Evolutionary conservation across 768 basidiomycete genomes (phyloP), one percentile per base, ranked within the genome.

Genomic region (Exidia glandulosa): DNA sequence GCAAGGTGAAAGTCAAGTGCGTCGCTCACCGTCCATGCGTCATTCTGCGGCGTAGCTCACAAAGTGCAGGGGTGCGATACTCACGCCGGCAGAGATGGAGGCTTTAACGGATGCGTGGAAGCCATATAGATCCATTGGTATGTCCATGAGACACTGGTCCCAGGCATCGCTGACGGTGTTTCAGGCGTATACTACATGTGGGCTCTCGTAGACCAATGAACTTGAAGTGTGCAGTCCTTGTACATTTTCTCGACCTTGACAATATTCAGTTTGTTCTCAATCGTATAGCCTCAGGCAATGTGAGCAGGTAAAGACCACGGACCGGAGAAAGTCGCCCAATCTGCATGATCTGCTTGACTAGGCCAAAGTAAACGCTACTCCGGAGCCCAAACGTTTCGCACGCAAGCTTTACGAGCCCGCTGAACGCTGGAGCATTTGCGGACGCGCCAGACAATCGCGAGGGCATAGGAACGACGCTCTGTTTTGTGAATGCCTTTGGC

Each of bases 141-240:
- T 61, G 81, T 70, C 9, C 4, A 6, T 33, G 59, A 10, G 10
- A 3, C 41, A 45, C 32, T 31, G 47, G 58, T 2, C 33, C 55
- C 59, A 30, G 48, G 19, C 7, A 32, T 60, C 12, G n/a, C 32
- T 63, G 27, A 45, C 47, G 34, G 32, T 60, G 52, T 58, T 61
- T 19, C 63, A 87, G 86, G 81, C 57, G 86, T 89, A 27, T 91
- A 87, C 71, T 91, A 89, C 72, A 92, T 91, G 88, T 94, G 90
- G 90, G 81, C 86, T 2, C 75, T 90, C 59, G 81, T 83, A 9
- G 81, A 83, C 60, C 69, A 71, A 56, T 63, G 59, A 23, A n/a
- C n/a, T n/a, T n/a, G n/a, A n/a, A n/a, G n/a, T n/a, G n/a, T n/a
- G n/a, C n/a, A n/a, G n/a, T n/a, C n/a, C n/a, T n/a, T n/a, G n/a